Percentiles rank a stretch among this genome's conserved stretches.
Conservation (phyloP, 305 asterid species). For the Withania somnifera region DNA sequence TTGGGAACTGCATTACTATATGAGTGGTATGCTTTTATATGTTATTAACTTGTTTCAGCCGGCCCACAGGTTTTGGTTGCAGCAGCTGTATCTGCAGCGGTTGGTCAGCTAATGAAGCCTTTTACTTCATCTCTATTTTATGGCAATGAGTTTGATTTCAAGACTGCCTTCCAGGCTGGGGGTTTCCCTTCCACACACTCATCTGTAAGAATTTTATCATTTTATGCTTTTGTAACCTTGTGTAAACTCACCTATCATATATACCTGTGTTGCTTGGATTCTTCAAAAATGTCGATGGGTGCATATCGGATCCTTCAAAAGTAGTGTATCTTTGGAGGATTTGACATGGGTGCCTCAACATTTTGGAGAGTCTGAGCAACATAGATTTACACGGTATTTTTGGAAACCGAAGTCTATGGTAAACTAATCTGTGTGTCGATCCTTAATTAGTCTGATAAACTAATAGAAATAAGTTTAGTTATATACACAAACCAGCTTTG, state of each 20-base stretch:
- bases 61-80: slow-evolving; percentile 62
- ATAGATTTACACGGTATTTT: too few relatives aligned
- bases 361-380: not conserved
- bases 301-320: not conserved
- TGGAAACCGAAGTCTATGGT: too few relatives aligned
- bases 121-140: slow-evolving; percentile 44
- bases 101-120: slow-evolving; percentile 77
- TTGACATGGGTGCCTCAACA: not conserved
- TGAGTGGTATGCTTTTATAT: not conserved
- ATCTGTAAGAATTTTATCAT: slow-evolving; percentile 35
- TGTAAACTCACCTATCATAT: not conserved
- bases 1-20: not conserved
- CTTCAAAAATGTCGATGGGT: not conserved
- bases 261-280: not conserved
- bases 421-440: too few relatives aligned
- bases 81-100: slow-evolving; percentile 58
- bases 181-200: slow-evolving; percentile 96
- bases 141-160: slow-evolving; percentile 49
- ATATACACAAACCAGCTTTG: not conserved
- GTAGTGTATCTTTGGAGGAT: not conserved
- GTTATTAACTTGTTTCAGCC: not conserved
- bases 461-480: too few relatives aligned
- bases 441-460: too few relatives aligned
- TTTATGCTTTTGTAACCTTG: not conserved
- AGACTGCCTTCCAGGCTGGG: slow-evolving; percentile 48